Conservation (phyloP, 164 flowering plant species). For the Cinnamomum micranthum region DNA sequence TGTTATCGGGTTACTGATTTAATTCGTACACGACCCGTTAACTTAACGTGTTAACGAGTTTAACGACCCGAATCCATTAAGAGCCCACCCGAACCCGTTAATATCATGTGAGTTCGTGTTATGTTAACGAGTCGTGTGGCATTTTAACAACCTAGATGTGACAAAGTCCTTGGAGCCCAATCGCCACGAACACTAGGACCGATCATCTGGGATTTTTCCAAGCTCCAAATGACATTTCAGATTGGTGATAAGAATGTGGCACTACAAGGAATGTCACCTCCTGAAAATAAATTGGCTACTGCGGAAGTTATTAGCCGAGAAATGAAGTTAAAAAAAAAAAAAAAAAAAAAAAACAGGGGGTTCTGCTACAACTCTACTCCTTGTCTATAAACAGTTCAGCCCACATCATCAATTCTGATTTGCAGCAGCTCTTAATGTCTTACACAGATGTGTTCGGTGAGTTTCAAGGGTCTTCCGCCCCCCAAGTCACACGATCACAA, state of each 20-base stretch:
- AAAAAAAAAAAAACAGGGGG: neutral
- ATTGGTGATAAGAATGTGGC: neutral
- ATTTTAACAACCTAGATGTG: too few relatives aligned
- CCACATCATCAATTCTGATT: neutral
- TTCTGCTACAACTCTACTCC: neutral
- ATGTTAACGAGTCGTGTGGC: too few relatives aligned
- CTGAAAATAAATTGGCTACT: neutral
- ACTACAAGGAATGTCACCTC: neutral
- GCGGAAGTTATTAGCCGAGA: neutral
- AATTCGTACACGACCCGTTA: too few relatives aligned
- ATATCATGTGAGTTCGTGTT: too few relatives aligned
- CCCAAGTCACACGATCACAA: neutral
- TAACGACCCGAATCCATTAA: too few relatives aligned
- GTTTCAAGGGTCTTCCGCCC: neutral
- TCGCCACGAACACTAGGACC: neutral
- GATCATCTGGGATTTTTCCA: neutral
- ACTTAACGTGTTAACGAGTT: too few relatives aligned
- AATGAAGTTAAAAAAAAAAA: neutral
- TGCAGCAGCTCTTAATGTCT: neutral
- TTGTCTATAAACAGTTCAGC: neutral
- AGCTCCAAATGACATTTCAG: neutral
- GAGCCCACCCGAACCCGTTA: too few relatives aligned
- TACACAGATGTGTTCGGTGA: conserved; percentile 2
- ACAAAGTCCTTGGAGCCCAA: too few relatives aligned
- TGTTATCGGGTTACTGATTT: too few relatives aligned